Percentiles rank a stretch among this genome's conserved stretches.
These are phyloP conservation scores for Saraca asoca DNA, from an alignment of 331 rosid genomes.

Conservation along the genomic window DNA sequence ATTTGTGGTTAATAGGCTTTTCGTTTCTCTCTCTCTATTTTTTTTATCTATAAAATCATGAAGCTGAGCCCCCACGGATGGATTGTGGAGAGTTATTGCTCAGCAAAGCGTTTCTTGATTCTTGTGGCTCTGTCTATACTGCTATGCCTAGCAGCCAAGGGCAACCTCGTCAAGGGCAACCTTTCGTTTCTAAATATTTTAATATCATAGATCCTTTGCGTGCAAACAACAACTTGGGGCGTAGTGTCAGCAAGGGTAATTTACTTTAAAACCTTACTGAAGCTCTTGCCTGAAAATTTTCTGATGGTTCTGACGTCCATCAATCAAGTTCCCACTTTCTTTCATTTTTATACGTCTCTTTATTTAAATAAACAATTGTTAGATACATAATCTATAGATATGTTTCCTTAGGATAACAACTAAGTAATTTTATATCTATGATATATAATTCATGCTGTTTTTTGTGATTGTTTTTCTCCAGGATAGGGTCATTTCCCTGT, in stretches of 20 bases:
- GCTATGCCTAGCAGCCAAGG: slow-evolving; percentile 42
- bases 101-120: slow-evolving; percentile 51
- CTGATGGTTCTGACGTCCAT: slow-evolving; percentile 12
- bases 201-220: slow-evolving; percentile 81
- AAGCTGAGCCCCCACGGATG: slow-evolving; percentile 72
- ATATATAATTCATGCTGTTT: neutral
- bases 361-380: too few species aligned
- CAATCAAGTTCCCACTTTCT: neutral
- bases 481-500: neutral
- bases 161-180: slow-evolving; percentile 37
- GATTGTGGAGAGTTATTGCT: slow-evolving; percentile 60
- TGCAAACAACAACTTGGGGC: slow-evolving; percentile 78
- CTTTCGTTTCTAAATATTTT: slow-evolving; percentile 62
- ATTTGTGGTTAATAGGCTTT: slow-evolving; percentile 6
- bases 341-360: neutral
- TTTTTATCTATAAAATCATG: slow-evolving; percentile 22
- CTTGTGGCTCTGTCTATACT: slow-evolving; percentile 56
- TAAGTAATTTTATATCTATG: slow-evolving; percentile 13
- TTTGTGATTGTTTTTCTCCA: neutral
- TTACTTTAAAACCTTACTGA: slow-evolving; percentile 26
- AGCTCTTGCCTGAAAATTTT: neutral
- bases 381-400: slow-evolving; percentile 8
- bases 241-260: slow-evolving; percentile 68
- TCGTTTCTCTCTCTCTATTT: neutral
- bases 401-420: slow-evolving; percentile 9